Evolutionary conservation across 2,329 filamentous ascomycete genomes (phyloP), one percentile per base, ranked within the genome.

Genomic region (Pestalotiopsis sp.): DNA sequence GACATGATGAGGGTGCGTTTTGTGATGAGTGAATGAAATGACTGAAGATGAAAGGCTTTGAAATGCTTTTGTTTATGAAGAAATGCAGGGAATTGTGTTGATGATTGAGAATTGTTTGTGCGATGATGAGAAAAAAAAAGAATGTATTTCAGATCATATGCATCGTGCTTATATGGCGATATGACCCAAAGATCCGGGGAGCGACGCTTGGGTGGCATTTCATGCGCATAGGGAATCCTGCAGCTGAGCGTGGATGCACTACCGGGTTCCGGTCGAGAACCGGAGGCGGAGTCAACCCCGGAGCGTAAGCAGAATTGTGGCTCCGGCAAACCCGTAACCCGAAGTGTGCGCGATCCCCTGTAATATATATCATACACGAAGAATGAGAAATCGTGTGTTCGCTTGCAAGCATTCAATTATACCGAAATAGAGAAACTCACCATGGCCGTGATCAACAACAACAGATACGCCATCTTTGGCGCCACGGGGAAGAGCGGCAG

Each of bases 401-500:
- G 1, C 17, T 5, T 14, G 41, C 41, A 45, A 45, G 4, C 41
- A 45, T 14, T 14, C 13, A 45, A 14, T 45, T n/a, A n/a, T 5
- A 45, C 17, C 41, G 41, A 45, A 45, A 17, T 12, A 58, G 4
- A 59, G 56, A 23, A 59, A 11, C 20, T 17, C 7, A 23, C 20
- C 14, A 73, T 73, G 72, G 36, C 69, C 13, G 78, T 70, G 13
- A 49, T 17, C 41, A 49, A 13, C 41, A 49, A 13, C 41, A 49
- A 49, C 14, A 49, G 7, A 49, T 83, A 81, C 68, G 80, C 81
- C 7, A 71, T 83, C 14, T 71, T 83, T 3, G 81, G 81, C 6
- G 69, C 74, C 27, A 85, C 83, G 1, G 84, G 83, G 5, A 83
- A 82, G 69, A 79, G 76, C 39, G 84, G 83, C 65, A 76, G 70